Conservation (phyloP, 768 basidiomycete species). For the Russula sp. region DNA sequence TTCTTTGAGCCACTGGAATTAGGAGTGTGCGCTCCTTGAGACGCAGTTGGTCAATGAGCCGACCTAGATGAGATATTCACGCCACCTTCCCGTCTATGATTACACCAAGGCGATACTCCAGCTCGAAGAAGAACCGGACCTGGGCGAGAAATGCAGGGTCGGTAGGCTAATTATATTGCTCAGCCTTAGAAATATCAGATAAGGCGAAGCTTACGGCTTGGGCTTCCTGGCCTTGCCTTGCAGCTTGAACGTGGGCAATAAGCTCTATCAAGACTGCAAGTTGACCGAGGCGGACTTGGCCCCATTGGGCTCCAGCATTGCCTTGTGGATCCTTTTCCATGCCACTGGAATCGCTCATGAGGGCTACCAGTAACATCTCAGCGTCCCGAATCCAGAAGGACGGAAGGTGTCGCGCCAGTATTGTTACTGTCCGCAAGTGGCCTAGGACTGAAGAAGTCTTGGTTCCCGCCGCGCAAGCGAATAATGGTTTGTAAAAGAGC, state of each 20-base stretch:
- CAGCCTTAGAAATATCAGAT: neutral
- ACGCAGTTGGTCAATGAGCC: neutral
- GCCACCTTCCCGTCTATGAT: slow-evolving; percentile 15
- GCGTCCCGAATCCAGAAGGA: slow-evolving; percentile 64
- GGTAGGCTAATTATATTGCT: slow-evolving; percentile 10
- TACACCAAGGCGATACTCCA: slow-evolving; percentile 20
- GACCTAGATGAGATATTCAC: neutral
- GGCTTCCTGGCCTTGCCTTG: slow-evolving; percentile 39
- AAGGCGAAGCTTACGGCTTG: slow-evolving; percentile 26
- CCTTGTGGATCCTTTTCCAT: slow-evolving; percentile 25
- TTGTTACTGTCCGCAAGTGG: slow-evolving; percentile 49
- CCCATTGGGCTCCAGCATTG: slow-evolving; percentile 34
- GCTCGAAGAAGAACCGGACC: slow-evolving; percentile 22
- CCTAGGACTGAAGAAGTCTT: slow-evolving; percentile 52
- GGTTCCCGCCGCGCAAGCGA: slow-evolving; percentile 58
- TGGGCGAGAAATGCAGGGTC: slow-evolving; percentile 10
- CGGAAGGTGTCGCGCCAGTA: slow-evolving; percentile 48
- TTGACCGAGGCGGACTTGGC: slow-evolving; percentile 54
- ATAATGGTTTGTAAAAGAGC: slow-evolving; percentile 66
- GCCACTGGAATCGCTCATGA: slow-evolving; percentile 46
- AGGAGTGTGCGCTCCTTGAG: slow-evolving; percentile 47
- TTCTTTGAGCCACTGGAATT: slow-evolving; percentile 52
- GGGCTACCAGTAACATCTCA: slow-evolving; percentile 68
- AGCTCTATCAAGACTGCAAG: slow-evolving; percentile 56
- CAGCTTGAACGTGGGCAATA: slow-evolving; percentile 43